Base-by-base conservation (phyloP, 2,329 filamentous ascomycete genomes). In the Aspergillus quadrilineatus region DNA sequence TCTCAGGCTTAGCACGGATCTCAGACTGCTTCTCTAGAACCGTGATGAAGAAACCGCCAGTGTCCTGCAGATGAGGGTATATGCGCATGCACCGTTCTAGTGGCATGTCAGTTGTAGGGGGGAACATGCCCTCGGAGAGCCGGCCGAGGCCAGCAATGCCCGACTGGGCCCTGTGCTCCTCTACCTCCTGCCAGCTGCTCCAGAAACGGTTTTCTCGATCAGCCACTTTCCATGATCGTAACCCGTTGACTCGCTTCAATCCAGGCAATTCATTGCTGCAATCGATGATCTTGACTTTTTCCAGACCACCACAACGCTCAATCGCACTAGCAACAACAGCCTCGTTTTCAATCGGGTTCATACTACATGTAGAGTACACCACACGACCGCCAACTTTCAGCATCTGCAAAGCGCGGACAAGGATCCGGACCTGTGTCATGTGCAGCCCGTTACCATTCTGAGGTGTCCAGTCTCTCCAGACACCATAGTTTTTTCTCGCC, bases 331-430 rank as follows among this genome's bases (percentile, higher is more conserved):
- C 86, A 58, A 99, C 80, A 14, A 97, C 92, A 6, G 94, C 88
- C 76, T 99, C 94, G 69, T 99, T 96, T 79, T 99, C 94, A 29
- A 97, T 86, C 0, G 94, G 94, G 76, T 99, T 99, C 89, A 99
- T 91, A 74, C 92, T 97, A 82, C 94, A 99, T 17, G 94, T 99
- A 3, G 93, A 97, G 78, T 97, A 99, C 51, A 99, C 93, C 29
- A 97, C 90, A 61, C 92, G 86, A 50, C 94, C 94, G 41, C 94
- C 93, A 55, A 91, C 89, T 80, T 97, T 97, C 63, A 99, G 85
- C 86, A 99, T 91, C 77, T 97, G 93, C 50, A 99, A 81, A 32
- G 94, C 90, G 60, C 94, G 88, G 55, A 96, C 89, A 48, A 99
- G 80, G 64, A 99, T 99, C 46, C 93, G 84, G 44, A 91, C 83